phyloP scores from a whole-genome alignment of 2,329 filamentous ascomycete genomes.

The Xylaria hypoxylon region DNA sequence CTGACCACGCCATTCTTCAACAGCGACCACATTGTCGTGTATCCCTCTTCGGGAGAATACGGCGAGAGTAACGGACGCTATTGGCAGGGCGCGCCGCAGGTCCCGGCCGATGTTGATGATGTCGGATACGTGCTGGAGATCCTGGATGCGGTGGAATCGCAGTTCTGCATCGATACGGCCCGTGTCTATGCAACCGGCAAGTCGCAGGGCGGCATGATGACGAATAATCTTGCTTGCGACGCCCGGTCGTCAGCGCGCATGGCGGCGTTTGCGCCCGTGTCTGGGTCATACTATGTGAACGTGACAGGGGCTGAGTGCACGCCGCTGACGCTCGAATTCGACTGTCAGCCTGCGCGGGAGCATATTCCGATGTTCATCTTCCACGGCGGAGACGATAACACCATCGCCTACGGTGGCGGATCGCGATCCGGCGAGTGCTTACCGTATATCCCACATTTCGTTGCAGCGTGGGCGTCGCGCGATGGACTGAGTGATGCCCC shows the following conservation, averaged over 20 bases:
- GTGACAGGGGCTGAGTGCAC: constrained; percentile 46
- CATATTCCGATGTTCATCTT: constrained; percentile 61
- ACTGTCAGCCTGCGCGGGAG: constrained; percentile 53
- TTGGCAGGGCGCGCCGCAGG: constrained; percentile 41
- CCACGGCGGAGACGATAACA: constrained; percentile 61
- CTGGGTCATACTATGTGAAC: constrained; percentile 47
- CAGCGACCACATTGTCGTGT: constrained; percentile 39
- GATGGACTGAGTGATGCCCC: constrained; percentile 42
- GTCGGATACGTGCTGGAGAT: constrained; percentile 44
- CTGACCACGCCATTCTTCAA: constrained; percentile 41
- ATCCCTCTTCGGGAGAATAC: constrained; percentile 36
- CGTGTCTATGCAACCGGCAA: constrained; percentile 49
- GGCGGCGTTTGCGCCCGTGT: constrained; percentile 48
- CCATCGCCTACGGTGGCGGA: constrained; percentile 59
- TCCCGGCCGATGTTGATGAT: constrained; percentile 43
- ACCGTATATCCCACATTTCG: constrained; percentile 58
- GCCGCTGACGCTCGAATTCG: constrained; percentile 51
- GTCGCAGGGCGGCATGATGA: constrained; percentile 47
- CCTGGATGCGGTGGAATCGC: constrained; percentile 45
- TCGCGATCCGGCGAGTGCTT: constrained; percentile 57
- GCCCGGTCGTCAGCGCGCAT: constrained; percentile 39
- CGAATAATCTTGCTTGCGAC: constrained; percentile 46
- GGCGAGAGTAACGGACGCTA: constrained; percentile 25
- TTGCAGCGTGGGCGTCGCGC: constrained; percentile 54
- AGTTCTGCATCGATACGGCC: constrained; percentile 45